Percentiles rank a stretch among this genome's conserved stretches.
Conservation (phyloP, 768 basidiomycete genomes). For the Leccinum broughii region DNA sequence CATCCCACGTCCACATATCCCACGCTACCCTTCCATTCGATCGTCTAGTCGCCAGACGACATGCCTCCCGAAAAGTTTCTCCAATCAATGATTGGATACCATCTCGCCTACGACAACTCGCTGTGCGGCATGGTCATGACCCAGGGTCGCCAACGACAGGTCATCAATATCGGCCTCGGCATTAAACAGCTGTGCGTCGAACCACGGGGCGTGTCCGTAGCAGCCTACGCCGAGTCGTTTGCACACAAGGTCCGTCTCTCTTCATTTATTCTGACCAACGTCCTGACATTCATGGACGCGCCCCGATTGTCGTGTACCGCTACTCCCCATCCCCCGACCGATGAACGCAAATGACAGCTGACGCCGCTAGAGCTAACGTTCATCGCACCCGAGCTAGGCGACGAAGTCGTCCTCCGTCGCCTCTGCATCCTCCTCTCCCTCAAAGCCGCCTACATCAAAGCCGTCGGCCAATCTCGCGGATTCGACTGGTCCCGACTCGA, state of each 20-base stretch:
- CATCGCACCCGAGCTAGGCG: conserved; percentile 50
- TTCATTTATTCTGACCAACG: background rate
- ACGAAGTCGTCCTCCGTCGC: conserved; percentile 69
- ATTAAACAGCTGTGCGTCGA: conserved; percentile 67
- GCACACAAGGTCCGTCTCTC: conserved; percentile 64
- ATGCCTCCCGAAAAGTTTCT: conserved; percentile 65
- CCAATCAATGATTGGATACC: conserved; percentile 79
- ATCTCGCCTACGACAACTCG: conserved; percentile 65
- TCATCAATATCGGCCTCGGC: conserved; percentile 81
- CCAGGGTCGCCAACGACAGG: conserved; percentile 71
- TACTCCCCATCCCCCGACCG: too few relatives aligned
- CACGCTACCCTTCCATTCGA: background rate
- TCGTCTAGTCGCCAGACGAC: conserved; percentile 50
- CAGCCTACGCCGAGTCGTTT: conserved; percentile 69
- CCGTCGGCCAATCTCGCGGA: conserved; percentile 76
- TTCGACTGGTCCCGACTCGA: conserved; percentile 84
- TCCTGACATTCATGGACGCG: conserved; percentile 1
- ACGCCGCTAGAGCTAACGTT: conserved; percentile 54
- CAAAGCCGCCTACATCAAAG: conserved; percentile 81
- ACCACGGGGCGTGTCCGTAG: conserved; percentile 56
- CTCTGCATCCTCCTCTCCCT: conserved; percentile 77
- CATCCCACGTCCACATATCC: background rate
- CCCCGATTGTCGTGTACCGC: background rate
- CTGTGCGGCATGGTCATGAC: conserved; percentile 86
- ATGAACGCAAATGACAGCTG: conserved; percentile 32